Evolutionary conservation across 768 basidiomycete genomes (phyloP).

Genomic region (Peribolospora kevripleyi): DNA sequence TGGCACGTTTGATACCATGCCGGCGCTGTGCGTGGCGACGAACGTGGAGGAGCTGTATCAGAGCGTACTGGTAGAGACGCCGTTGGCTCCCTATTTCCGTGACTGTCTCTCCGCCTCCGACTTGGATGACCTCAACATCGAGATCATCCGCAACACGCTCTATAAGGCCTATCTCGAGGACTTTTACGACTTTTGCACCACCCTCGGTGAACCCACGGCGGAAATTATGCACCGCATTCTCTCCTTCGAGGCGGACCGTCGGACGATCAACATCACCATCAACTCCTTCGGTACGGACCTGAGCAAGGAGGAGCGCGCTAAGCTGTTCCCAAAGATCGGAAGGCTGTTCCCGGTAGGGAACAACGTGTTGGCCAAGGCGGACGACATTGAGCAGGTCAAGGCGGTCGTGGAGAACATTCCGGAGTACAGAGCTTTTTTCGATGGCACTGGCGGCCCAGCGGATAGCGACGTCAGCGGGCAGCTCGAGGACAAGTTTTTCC

Average conservation of each 20-base stretch:
- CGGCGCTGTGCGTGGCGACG: slow-evolving; percentile 92
- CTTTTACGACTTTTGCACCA: slow-evolving; percentile 60
- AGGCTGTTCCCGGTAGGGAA: slow-evolving; percentile 88
- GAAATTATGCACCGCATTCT: slow-evolving; percentile 84
- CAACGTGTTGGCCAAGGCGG: slow-evolving; percentile 73
- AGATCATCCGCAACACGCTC: slow-evolving; percentile 96
- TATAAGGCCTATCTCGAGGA: slow-evolving; percentile 99
- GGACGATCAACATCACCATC: slow-evolving; percentile 94
- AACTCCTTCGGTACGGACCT: slow-evolving; percentile 95
- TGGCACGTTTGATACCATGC: slow-evolving; percentile 94
- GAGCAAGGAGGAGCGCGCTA: slow-evolving; percentile 78
- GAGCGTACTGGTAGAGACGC: slow-evolving; percentile 89
- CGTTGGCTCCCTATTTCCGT: slow-evolving; percentile 89
- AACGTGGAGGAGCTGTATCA: slow-evolving; percentile 97
- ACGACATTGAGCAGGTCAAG: slow-evolving; percentile 83
- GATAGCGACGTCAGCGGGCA: slow-evolving; percentile 31
- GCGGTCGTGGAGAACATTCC: slow-evolving; percentile 60
- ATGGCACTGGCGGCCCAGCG: slow-evolving; percentile 25
- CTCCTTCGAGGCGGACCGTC: slow-evolving; percentile 85
- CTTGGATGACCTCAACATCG: slow-evolving; percentile 95
- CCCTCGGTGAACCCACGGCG: slow-evolving; percentile 58
- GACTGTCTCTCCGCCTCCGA: slow-evolving; percentile 85
- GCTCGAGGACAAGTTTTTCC: slow-evolving; percentile 87
- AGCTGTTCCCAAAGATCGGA: slow-evolving; percentile 81
- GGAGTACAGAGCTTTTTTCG: slow-evolving; percentile 81